These are phyloP conservation scores for Phytophthora rubi DNA, from an alignment of 352 stramenopile species.

Conservation along the genomic window DNA sequence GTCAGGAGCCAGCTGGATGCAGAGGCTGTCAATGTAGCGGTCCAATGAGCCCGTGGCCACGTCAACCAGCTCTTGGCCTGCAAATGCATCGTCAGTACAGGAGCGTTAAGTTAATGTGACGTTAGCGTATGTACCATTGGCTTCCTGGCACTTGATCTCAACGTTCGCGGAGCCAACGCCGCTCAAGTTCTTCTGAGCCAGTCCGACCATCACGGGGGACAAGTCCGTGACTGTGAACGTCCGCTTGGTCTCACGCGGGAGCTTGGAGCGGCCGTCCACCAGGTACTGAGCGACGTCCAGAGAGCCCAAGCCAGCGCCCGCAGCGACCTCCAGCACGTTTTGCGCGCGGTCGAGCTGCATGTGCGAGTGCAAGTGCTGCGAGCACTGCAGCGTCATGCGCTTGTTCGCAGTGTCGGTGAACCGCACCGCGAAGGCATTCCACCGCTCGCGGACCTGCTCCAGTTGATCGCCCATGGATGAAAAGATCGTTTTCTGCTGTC, in stretches of 20 bases:
- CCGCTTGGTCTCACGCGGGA: constrained; percentile 32
- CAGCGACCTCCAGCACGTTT: constrained; percentile 57
- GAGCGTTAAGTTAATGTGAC: too few relatives aligned
- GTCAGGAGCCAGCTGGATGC: constrained; percentile 55
- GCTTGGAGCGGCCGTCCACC: constrained; percentile 19
- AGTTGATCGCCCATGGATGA: constrained; percentile 5
- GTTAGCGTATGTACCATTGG: constrained; percentile 35
- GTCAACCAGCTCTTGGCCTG: constrained; percentile 49
- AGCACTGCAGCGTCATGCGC: constrained; percentile 55
- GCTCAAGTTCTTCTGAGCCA: constrained; percentile 42
- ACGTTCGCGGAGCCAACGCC: constrained; percentile 11
- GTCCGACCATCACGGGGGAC: constrained; percentile 48
- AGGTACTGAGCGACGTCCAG: constrained; percentile 42
- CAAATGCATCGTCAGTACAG: not conserved
- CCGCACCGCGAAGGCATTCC: constrained; percentile 42
- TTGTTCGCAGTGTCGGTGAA: constrained; percentile 64
- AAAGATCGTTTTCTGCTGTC: not conserved
- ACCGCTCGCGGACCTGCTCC: constrained; percentile 29
- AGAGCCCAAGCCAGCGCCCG: constrained; percentile 54
- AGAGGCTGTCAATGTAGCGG: constrained; percentile 59
- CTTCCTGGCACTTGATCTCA: constrained; percentile 40
- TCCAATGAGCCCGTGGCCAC: constrained; percentile 45
- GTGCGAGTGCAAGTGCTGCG: constrained; percentile 49
- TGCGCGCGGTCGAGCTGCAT: constrained; percentile 53
- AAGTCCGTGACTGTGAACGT: constrained; percentile 51